Evolutionary conservation across 2,329 filamentous ascomycete genomes (phyloP), one percentile per base, ranked within the genome.

Genomic region (Lojkania enalia): DNA sequence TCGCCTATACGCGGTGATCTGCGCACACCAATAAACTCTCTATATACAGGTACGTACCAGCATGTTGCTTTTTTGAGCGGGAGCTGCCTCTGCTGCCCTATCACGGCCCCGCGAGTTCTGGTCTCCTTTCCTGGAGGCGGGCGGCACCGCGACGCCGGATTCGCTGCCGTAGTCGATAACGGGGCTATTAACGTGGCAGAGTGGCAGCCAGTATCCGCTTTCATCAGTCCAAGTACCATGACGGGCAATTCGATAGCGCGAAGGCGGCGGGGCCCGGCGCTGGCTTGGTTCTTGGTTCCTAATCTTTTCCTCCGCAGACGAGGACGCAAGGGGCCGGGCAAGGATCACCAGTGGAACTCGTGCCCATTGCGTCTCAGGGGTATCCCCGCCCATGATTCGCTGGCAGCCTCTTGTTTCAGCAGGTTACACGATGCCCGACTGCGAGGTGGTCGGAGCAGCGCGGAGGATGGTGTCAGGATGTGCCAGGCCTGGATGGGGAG

Each of bases 41-140:
- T 7, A 27, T n/a, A 27, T n/a, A 27, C n/a, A 7, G 23, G 7
- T 27, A n/a, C 7, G 23, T 27, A 7, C 23, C 23, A 7, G 23
- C n/a, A 7, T 27, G 33, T 36, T 36, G 33, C 6, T 36, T 36
- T 36, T 36, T 7, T n/a, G 23, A n/a, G 23, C 7, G 14, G 4
- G n/a, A 15, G 14, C 18, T 18, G 14, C 33, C 13, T 9, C 33
- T 20, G 9, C 13, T 36, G 33, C 33, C 33, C 33, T 9, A 36
- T 36, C 33, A 36, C 9, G 33, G 33, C 33, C 33, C 33, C 33
- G 33, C 33, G 33, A 16, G 33, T 36, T 36, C 33, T 32, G 9
- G 9, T 9, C 11, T 7, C 7, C 12, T 36, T 36, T 18, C 33
- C 20, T 14, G 18, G 18, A 11, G 33, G 9, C 16, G 14, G 7